phyloP scores from a whole-genome alignment of 2,329 filamentous ascomycete species.

The Pseudogymnoascus sp. region DNA sequence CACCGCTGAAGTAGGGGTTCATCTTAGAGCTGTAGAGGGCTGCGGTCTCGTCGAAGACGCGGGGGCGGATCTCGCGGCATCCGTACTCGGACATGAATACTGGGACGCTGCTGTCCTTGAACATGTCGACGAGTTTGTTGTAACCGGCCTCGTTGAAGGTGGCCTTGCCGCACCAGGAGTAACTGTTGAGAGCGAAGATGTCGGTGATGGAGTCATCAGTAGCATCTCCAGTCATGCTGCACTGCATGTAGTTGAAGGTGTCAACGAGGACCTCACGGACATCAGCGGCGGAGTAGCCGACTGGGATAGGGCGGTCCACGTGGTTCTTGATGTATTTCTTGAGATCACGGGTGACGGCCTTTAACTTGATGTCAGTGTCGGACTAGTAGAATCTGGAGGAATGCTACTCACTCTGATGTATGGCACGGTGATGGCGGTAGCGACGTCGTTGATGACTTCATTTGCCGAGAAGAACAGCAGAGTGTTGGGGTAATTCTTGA shows the following conservation, averaged over 20 bases:
- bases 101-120: slow-evolving; percentile 57
- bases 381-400: neutral
- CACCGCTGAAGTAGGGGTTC: slow-evolving; percentile 60
- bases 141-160: slow-evolving; percentile 56
- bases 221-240: slow-evolving; percentile 45
- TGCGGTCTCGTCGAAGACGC: slow-evolving; percentile 66
- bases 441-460: slow-evolving; percentile 63
- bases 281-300: slow-evolving; percentile 75
- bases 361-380: slow-evolving; percentile 28
- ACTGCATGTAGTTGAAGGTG: slow-evolving; percentile 68
- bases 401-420: slow-evolving; percentile 44
- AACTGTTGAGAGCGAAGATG: slow-evolving; percentile 71
- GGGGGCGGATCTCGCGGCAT: slow-evolving; percentile 64
- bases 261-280: slow-evolving; percentile 66
- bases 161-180: slow-evolving; percentile 62
- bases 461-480: slow-evolving; percentile 72
- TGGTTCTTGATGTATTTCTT: slow-evolving; percentile 73
- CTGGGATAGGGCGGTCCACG: slow-evolving; percentile 58
- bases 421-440: slow-evolving; percentile 51
- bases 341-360: slow-evolving; percentile 68
- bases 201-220: slow-evolving; percentile 57
- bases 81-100: slow-evolving; percentile 79
- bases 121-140: slow-evolving; percentile 53
- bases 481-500: slow-evolving; percentile 58
- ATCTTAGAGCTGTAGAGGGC: slow-evolving; percentile 65